Evolutionary conservation across 371 early-diverging fungal species (phyloP), one percentile per base, ranked within the genome.

Genomic region (Actinomortierella ambigua): DNA sequence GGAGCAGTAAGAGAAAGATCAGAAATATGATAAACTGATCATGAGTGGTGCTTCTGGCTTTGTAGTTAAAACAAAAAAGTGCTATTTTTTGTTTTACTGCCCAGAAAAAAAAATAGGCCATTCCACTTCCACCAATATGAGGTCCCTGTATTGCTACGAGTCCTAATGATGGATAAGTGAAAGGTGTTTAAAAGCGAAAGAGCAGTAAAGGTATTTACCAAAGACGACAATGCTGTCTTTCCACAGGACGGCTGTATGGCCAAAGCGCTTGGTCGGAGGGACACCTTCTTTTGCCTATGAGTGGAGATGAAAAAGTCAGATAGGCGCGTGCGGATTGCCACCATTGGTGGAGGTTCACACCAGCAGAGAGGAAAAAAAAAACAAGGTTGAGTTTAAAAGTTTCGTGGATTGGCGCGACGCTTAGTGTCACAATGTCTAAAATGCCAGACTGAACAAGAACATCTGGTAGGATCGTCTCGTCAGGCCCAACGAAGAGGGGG

Each of bases 191-290:
- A 43, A 43, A 26, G 27, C 8, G 27, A 46, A 17, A 46, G 14
- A 52, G 8, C 22, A n/a, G 28, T 28, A 28, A n/a, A 52, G 29
- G 18, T 9, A 28, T 58, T 27, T 80, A 84, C 84, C 86, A 77
- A 88, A 85, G 40, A 88, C 69, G 51, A 85, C 75, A 48, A 84
- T 82, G 53, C 63, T 68, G 55, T 81, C 76, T 34, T 81, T 75
- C 82, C 83, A 84, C 27, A 81, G 67, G 2, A 75, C 78, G 9
- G 86, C 83, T 15, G 86, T 84, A 55, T 86, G 85, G 17, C 86
- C 85, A 58, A 84, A 83, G 48, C 83, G 73, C 59, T 84, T 83
- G 53, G 81, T 79, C 14, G 85, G 86, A 11, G 84, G 77, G 2
- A 64, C 78, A 9, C 88, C 85, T 46, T 75, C 79, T 47, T 76